Base-by-base conservation (phyloP, 257 asterid species). In the Mentha longifolia region DNA sequence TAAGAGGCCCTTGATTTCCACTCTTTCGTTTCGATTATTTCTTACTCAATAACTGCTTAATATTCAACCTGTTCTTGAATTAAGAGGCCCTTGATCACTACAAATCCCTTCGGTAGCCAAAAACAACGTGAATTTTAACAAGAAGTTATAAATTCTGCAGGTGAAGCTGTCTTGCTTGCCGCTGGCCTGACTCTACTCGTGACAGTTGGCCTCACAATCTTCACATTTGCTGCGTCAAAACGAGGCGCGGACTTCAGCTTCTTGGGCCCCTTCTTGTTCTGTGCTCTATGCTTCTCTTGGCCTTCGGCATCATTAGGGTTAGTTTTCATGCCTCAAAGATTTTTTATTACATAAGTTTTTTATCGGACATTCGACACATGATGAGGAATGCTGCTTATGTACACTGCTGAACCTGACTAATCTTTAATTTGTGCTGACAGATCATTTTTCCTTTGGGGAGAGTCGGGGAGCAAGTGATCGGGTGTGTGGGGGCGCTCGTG, bases 201-300 rank as follows among this genome's bases (percentile, higher is more conserved):
- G 35, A 77, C 84, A 0, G 63, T 80, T 17, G 78, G 70, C 45
- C 92, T 91, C 63, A 87, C 96, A 4, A 37, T 82, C 0, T 91
- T 87, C 74, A 91, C 97, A 37, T 91, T 91, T 66, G 49, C 80
- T 72, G 97, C 88, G 47, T 84, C 96, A 4, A 85, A 75, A 22
- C 81, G 81, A 60, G 92, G 96, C 68, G 73, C 65, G 0, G 95
- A 89, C 74, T 91, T 87, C 70, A 77, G 68, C 79, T 89, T 91
- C 54, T 35, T 91, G 42, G 87, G 74, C 7, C 97, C 97, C 54
- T 91, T 91, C 81, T 74, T 91, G 70, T 22, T 91, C 61, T 84
- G 91, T 58, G 83, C 85, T 67, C 20, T 76, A 60, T 86, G 39
- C 64, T 91, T 59, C 85, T 91, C 51, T 1, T 76, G 0, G 81